Evolutionary conservation across 2,329 filamentous ascomycete species (phyloP).

Genomic region (Colletotrichum tropicicola): DNA sequence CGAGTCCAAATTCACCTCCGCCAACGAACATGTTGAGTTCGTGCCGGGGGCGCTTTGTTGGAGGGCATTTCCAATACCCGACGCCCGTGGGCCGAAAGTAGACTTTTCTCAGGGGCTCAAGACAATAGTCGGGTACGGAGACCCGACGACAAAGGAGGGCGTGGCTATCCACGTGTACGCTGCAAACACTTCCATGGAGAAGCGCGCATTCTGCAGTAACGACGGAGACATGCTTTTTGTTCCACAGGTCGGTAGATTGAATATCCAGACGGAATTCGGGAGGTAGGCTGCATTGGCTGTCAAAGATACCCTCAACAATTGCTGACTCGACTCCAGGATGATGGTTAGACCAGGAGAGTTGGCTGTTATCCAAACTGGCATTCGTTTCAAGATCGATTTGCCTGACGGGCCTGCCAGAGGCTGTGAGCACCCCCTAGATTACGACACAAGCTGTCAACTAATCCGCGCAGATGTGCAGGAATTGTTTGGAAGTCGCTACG

Average conservation of each 20-base stretch:
- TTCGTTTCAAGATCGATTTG: conserved; percentile 66
- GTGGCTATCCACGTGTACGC: conserved; percentile 58
- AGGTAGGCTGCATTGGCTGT: conserved; percentile 40
- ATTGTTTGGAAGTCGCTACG: conserved; percentile 70
- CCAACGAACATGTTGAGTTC: conserved; percentile 48
- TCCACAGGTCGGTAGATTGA: conserved; percentile 67
- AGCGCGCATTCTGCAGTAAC: conserved; percentile 57
- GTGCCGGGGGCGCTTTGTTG: conserved; percentile 51
- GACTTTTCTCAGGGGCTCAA: conserved; percentile 58
- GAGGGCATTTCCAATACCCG: conserved; percentile 43
- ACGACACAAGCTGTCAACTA: not conserved
- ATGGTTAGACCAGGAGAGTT: conserved; percentile 72
- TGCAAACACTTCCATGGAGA: conserved; percentile 55
- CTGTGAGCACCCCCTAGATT: conserved; percentile 39
- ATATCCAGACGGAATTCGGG: conserved; percentile 75
- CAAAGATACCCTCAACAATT: not conserved
- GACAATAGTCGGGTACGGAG: conserved; percentile 58
- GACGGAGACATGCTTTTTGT: conserved; percentile 74
- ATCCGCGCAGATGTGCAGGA: conserved; percentile 61
- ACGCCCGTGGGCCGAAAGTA: conserved; percentile 33
- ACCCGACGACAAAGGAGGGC: conserved; percentile 58
- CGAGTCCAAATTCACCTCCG: conserved; percentile 46
- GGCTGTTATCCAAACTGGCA: conserved; percentile 69
- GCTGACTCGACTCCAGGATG: conserved; percentile 15
- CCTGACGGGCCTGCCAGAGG: conserved; percentile 66